Evolutionary conservation across 495 filamentous ascomycete species (phyloP), one percentile per base, ranked within the genome.

Genomic region (Penicillium taxi): DNA sequence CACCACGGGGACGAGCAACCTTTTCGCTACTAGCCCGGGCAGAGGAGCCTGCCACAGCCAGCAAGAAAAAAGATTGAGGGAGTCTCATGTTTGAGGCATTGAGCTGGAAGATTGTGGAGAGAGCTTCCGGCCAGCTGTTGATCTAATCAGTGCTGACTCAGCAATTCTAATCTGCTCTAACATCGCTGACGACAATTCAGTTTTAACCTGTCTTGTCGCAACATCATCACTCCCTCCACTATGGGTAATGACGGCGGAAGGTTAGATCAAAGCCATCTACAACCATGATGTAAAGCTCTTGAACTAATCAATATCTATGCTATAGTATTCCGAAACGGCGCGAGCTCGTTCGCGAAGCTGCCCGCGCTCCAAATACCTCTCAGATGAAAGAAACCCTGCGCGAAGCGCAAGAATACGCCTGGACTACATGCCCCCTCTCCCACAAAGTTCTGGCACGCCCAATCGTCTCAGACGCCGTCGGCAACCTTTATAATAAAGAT

Each of bases 181-280:
- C 16, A 15, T 37, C 37, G 26, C 12, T n/a, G n/a, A n/a, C n/a
- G n/a, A n/a, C n/a, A n/a, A n/a, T n/a, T n/a, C n/a, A n/a, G n/a
- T n/a, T n/a, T n/a, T n/a, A n/a, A n/a, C n/a, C n/a, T n/a, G n/a
- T n/a, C n/a, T n/a, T n/a, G n/a, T n/a, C n/a, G n/a, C 12, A 34
- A 12, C 19, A 27, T 12, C n/a, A n/a, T n/a, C n/a, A n/a, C n/a
- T n/a, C 17, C 33, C 26, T 29, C 9, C 34, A 61, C 46, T n/a
- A 96, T 96, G 90, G 91, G 90, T 64, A 96, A 96, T 60, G 90
- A 96, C 54, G 90, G 91, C 48, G 90, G 84, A 39, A 81, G 75
- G 75, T 74, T 47, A 49, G 73, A 37, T 26, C 11, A 24, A 9
- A 6, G n/a, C 3, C 1, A 11, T 29, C 6, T n/a, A 20, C 13